These are phyloP conservation scores for Magnusiomyces ingens DNA, from an alignment of 1,139 yeast species.

Conservation along the genomic window DNA sequence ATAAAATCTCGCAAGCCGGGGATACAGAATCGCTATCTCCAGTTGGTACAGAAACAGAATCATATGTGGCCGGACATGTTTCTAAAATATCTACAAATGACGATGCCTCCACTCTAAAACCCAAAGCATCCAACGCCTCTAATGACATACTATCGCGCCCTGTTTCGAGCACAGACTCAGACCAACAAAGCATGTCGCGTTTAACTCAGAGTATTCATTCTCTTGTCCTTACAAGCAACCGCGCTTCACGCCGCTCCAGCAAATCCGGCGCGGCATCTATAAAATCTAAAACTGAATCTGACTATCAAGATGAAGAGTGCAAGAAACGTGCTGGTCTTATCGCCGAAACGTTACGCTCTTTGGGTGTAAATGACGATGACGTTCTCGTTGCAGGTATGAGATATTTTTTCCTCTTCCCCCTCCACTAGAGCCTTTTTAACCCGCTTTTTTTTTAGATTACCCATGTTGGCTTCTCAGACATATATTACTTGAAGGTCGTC, in stretches of 20 bases:
- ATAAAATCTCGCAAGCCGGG: background rate
- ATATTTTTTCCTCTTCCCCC: background rate
- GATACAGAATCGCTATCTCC: background rate
- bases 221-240: background rate
- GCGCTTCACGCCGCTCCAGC: background rate
- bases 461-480: slow-evolving; percentile 78
- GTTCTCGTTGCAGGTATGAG: slow-evolving; percentile 25
- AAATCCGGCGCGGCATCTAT: background rate
- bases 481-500: slow-evolving; percentile 78
- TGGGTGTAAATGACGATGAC: slow-evolving; percentile 26
- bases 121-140: background rate
- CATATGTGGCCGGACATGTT: background rate
- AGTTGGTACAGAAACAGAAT: background rate
- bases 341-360: slow-evolving; percentile 25
- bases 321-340: slow-evolving; percentile 23
- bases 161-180: background rate
- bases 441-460: slow-evolving; percentile 33
- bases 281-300: background rate
- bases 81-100: slow-evolving; percentile 4
- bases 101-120: background rate
- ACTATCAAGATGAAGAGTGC: slow-evolving; percentile 11
- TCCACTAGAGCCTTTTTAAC: background rate
- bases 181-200: slow-evolving; percentile 1
- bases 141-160: slow-evolving; percentile 2
- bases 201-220: slow-evolving; percentile 14